A percentile compares a stretch with the other conserved stretches of the same genome.
Conservation (phyloP, 2,329 filamentous ascomycete species). For the Cladosporium cucumerinum region DNA sequence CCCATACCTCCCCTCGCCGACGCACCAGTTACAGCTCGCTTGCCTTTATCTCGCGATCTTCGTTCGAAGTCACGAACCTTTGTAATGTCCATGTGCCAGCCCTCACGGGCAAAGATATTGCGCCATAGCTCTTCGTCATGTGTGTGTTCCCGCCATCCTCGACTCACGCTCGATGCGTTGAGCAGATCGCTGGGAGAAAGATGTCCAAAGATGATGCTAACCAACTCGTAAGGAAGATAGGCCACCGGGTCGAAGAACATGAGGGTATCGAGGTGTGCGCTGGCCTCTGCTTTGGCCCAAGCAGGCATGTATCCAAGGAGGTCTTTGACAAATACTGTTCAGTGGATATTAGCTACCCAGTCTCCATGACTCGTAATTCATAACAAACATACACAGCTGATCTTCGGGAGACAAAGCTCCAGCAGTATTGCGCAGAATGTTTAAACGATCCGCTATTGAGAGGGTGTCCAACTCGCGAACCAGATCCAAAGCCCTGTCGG, state of each 20-base stretch:
- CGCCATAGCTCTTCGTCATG: slow-evolving; percentile 86
- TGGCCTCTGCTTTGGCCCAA: slow-evolving; percentile 16
- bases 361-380: neutral
- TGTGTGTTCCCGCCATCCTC: slow-evolving; percentile 76
- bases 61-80: slow-evolving; percentile 29
- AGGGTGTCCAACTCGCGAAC: slow-evolving; percentile 12
- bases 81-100: slow-evolving; percentile 57
- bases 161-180: slow-evolving; percentile 72
- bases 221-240: slow-evolving; percentile 84
- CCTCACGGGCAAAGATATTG: slow-evolving; percentile 75
- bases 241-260: slow-evolving; percentile 90
- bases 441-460: slow-evolving; percentile 13
- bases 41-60: neutral
- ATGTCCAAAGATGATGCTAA: slow-evolving; percentile 81
- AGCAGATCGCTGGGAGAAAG: slow-evolving; percentile 79
- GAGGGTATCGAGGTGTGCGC: slow-evolving; percentile 44
- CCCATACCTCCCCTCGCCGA: slow-evolving; percentile 30
- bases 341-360: neutral
- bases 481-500: slow-evolving; percentile 12
- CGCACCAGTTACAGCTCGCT: neutral
- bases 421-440: slow-evolving; percentile 12
- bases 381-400: slow-evolving; percentile 14
- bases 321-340: slow-evolving; percentile 13
- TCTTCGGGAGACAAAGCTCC: slow-evolving; percentile 19
- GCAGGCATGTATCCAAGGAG: slow-evolving; percentile 8